phyloP scores from a whole-genome alignment of 306 rosid genomes.

The Oemleria cerasiformis region DNA sequence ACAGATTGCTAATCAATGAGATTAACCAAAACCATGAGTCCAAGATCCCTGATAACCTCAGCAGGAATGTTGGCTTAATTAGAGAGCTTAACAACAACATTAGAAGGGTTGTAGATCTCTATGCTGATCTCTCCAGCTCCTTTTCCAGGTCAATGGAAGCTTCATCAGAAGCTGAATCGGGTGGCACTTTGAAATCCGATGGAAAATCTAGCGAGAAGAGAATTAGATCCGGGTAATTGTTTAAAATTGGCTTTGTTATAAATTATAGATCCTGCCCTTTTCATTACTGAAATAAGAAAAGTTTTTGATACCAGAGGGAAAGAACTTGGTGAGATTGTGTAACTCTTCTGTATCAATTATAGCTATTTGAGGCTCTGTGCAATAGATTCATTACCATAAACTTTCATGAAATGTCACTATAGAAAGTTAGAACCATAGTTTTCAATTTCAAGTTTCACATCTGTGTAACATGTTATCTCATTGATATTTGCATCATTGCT shows the following conservation, averaged over 20 bases:
- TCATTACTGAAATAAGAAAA: conserved; percentile 33
- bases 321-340: conserved; percentile 32
- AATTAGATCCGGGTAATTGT: conserved; percentile 58
- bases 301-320: conserved; percentile 23
- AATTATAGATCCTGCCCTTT: conserved; percentile 24
- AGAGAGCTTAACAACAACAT: conserved; percentile 85
- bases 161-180: conserved; percentile 81
- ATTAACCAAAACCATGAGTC: conserved; percentile 89
- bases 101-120: conserved; percentile 90
- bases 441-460: conserved; percentile 16
- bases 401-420: conserved; percentile 19
- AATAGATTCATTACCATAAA: conserved; percentile 25
- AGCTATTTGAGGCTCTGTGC: conserved; percentile 26
- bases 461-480: conserved; percentile 22
- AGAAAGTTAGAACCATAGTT: conserved; percentile 34
- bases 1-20: conserved; percentile 76
- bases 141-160: conserved; percentile 66
- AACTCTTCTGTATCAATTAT: conserved; percentile 29
- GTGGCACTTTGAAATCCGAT: conserved; percentile 68
- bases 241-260: conserved; percentile 26
- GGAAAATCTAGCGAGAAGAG: conserved; percentile 77
- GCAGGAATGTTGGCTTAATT: conserved; percentile 73
- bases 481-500: conserved; percentile 22
- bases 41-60: conserved; percentile 69
- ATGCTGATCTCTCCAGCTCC: conserved; percentile 74